Base-by-base conservation (phyloP, 1,139 yeast species). In the Lodderomyces orthopsilosis region DNA sequence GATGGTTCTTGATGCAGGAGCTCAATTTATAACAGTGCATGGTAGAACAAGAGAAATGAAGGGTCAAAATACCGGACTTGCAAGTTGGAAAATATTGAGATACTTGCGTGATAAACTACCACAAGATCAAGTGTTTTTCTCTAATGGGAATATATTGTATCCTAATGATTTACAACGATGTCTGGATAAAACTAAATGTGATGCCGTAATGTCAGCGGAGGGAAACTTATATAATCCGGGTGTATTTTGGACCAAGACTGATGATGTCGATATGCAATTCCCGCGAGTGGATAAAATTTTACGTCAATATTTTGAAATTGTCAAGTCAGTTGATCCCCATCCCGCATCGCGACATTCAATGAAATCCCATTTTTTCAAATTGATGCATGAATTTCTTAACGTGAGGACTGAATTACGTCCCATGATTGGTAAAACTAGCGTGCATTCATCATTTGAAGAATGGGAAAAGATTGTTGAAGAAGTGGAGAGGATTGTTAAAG, bases 191-290 rank as follows among this genome's bases (percentile, higher is more conserved):
- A 80, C 88, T 1, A 67, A 66, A 0, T 85, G 94, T 52, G 97
- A 94, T 66, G 97, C 93, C 0, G 94, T 93, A 17, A 94, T 94
- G 98, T 84, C 95, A 37, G 98, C 98, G 0, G 99, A 94, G 62
- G 96, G 96, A 0, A 90, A 90, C 57, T 68, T 94, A 37, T 87
- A 85, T 64, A 94, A 94, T 55, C 98, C 99, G 0, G 98, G 96
- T 3, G 81, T 91, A 0, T 93, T 94, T 59, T 79, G 84, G 83
- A 73, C 80, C 1, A 59, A 66, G 41, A 51, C 60, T 9, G 59
- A 74, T 22, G 79, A 83, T 48, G 70, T 68, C 17, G 90, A 87
- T 28, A 81, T 69, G 51, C 84, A 80, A 47, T 90, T 81, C 57
- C 96, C 97, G 3, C 74, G 98, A 46, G 94, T 91, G 3, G 98